phyloP scores from a whole-genome alignment of 2,329 filamentous ascomycete species.

The Cladophialophora bantiana region DNA sequence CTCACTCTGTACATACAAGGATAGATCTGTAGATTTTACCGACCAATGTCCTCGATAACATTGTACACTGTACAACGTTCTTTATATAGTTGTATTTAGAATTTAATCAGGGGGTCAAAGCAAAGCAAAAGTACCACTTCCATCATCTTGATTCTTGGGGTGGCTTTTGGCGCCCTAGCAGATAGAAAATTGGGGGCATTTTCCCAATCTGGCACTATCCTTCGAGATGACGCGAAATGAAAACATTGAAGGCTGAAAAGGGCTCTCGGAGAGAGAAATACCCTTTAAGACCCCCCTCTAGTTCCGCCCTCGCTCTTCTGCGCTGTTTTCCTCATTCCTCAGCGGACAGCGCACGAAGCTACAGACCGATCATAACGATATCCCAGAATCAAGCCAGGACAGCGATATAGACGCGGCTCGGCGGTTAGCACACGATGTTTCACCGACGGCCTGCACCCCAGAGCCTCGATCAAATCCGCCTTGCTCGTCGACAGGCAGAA shows the following conservation, averaged over 20 bases:
- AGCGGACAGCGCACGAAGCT: not conserved
- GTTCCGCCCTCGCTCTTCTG: not conserved
- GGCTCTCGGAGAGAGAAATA: not conserved
- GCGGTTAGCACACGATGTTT: not conserved
- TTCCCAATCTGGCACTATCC: constrained; percentile 9
- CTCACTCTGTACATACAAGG: not conserved
- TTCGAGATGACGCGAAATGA: constrained; percentile 12
- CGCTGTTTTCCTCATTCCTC: not conserved
- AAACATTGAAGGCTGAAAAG: not conserved
- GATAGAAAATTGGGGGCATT: not conserved
- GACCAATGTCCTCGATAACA: not conserved
- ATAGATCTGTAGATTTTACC: not conserved
- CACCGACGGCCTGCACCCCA: constrained; percentile 3
- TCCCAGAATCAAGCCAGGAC: not conserved
- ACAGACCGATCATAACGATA: not conserved
- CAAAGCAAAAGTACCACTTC: not conserved
- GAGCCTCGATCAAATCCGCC: constrained; percentile 10
- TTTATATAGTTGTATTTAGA: not conserved
- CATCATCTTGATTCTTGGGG: not conserved
- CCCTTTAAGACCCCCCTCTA: not conserved
- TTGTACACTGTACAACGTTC: not conserved
- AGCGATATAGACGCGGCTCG: not conserved
- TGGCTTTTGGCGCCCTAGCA: not conserved
- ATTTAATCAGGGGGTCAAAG: not conserved
- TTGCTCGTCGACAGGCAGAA: constrained; percentile 8